Evolutionary conservation across 345 rosid species (phyloP).

Genomic region (Gossypium sturtianum): DNA sequence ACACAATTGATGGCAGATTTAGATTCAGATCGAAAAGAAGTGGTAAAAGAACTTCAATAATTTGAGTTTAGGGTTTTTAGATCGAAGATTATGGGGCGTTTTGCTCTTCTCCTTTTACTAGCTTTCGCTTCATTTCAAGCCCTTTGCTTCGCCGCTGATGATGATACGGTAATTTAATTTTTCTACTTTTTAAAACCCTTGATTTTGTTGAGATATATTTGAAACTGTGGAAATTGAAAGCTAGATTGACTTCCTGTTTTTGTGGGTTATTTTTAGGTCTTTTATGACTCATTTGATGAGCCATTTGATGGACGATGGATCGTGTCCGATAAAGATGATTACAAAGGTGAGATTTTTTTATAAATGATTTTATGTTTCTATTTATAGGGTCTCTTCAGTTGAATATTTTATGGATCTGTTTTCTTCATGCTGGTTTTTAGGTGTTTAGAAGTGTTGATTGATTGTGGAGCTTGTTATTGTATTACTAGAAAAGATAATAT

Average conservation of each 20-base stretch:
- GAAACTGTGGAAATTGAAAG: background rate
- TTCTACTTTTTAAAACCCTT: background rate
- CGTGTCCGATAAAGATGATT: conserved; percentile 59
- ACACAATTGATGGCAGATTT: background rate
- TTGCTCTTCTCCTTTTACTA: conserved; percentile 37
- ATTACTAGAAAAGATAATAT: background rate
- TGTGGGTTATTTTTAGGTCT: conserved; percentile 33
- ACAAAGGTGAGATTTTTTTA: conserved; percentile 37
- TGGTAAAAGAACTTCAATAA: too few species aligned
- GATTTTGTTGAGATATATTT: too few species aligned
- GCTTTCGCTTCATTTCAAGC: conserved; percentile 41
- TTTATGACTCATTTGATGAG: conserved; percentile 70
- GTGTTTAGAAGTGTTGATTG: background rate
- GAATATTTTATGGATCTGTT: background rate
- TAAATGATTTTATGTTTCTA: background rate
- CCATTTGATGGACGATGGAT: conserved; percentile 73
- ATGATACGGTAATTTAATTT: conserved; percentile 37
- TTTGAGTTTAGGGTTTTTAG: conserved; percentile 10
- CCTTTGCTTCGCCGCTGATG: conserved; percentile 49
- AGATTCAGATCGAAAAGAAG: conserved; percentile 6
- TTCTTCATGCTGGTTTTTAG: background rate
- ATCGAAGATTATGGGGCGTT: conserved; percentile 29
- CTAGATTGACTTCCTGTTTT: background rate
- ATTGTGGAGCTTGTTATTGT: background rate
- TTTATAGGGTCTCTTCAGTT: background rate